phyloP scores from a whole-genome alignment of 2,329 filamentous ascomycete species.

The Pestalotiopsis sp. region DNA sequence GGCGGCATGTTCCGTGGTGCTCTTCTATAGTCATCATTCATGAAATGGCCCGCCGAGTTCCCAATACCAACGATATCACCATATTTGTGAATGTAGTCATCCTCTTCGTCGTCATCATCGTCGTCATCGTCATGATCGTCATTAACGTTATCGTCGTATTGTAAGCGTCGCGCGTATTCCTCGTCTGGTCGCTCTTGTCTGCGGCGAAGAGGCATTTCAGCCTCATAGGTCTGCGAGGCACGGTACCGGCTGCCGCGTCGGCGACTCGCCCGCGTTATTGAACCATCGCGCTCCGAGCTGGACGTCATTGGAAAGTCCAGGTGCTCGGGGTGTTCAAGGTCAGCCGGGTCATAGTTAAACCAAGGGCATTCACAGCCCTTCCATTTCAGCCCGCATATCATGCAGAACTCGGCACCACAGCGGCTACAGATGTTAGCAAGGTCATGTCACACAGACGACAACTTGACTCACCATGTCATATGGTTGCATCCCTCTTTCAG shows the following conservation, averaged over 20 bases:
- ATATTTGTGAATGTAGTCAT: constrained; percentile 40
- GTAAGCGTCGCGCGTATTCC: constrained; percentile 40
- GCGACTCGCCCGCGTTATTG: constrained; percentile 28
- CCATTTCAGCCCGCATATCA: constrained; percentile 82
- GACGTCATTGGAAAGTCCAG: constrained; percentile 50
- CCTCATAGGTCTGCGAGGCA: constrained; percentile 44
- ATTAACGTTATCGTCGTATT: constrained; percentile 43
- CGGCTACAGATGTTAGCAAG: constrained; percentile 46
- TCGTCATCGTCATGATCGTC: constrained; percentile 39
- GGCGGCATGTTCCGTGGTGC: constrained; percentile 40
- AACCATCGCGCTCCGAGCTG: constrained; percentile 36
- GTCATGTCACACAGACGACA: neutral
- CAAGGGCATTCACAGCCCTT: constrained; percentile 82
- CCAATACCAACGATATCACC: constrained; percentile 47
- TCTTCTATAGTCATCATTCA: constrained; percentile 62
- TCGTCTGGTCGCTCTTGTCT: constrained; percentile 52
- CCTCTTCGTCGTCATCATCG: constrained; percentile 38
- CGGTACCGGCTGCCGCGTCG: constrained; percentile 26
- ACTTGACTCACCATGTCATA: constrained; percentile 73
- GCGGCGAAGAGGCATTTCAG: constrained; percentile 48
- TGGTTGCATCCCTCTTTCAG: constrained; percentile 84
- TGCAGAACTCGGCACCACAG: constrained; percentile 85
- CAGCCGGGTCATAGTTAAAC: constrained; percentile 67
- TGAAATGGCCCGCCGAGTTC: constrained; percentile 59
- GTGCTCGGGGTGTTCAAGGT: constrained; percentile 57